These are phyloP conservation scores for Aspergillus aculeatus DNA, from an alignment of 2,329 filamentous ascomycete genomes.

Conservation along the genomic window DNA sequence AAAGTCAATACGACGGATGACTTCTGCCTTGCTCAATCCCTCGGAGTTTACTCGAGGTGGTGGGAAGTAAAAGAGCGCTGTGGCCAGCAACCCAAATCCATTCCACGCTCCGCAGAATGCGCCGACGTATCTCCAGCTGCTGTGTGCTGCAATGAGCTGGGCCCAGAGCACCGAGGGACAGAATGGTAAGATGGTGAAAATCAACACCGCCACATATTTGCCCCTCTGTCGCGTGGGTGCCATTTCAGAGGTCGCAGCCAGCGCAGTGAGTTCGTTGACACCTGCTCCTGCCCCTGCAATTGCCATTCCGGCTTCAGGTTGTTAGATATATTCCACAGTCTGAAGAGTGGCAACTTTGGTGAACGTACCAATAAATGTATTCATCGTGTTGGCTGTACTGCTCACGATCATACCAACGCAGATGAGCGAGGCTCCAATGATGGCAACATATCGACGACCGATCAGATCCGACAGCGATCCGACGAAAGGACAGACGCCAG, in stretches of 20 bases:
- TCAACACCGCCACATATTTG: constrained; percentile 60
- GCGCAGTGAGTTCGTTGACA: constrained; percentile 66
- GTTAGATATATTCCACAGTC: not conserved
- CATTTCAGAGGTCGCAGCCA: constrained; percentile 67
- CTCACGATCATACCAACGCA: constrained; percentile 61
- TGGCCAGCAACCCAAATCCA: constrained; percentile 43
- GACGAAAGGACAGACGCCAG: constrained; percentile 62
- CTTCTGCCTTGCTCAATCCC: constrained; percentile 39
- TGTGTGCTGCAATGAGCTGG: constrained; percentile 54
- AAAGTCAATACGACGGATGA: constrained; percentile 51
- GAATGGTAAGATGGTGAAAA: constrained; percentile 63
- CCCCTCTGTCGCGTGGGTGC: constrained; percentile 65
- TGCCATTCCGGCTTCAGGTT: constrained; percentile 50
- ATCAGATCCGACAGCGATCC: constrained; percentile 64
- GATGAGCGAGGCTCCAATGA: constrained; percentile 55
- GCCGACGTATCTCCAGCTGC: constrained; percentile 46
- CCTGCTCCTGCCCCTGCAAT: constrained; percentile 66
- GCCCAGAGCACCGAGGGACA: constrained; percentile 62
- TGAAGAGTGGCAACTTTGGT: constrained; percentile 21
- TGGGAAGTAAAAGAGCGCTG: constrained; percentile 46
- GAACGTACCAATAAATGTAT: constrained; percentile 57
- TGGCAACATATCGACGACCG: constrained; percentile 60
- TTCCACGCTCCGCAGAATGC: constrained; percentile 45
- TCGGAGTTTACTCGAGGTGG: constrained; percentile 44
- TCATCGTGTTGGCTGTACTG: constrained; percentile 59